Base-by-base conservation (phyloP, 2,329 filamentous ascomycete species). In the Neofusicoccum cordaticola region DNA sequence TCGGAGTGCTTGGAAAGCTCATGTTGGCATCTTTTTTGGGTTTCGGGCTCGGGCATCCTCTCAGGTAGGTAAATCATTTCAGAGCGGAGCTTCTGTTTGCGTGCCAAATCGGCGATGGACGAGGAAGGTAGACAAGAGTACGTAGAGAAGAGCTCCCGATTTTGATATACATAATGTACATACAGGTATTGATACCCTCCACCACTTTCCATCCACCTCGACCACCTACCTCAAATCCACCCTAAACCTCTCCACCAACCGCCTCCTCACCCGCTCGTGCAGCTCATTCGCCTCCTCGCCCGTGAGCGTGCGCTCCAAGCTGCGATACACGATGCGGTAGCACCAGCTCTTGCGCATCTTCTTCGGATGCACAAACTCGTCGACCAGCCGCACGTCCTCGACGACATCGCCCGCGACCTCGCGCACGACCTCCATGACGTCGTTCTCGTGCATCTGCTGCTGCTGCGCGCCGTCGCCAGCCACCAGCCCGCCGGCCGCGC, bases 361-460 rank as follows among this genome's bases (percentile, higher is more conserved):
- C 80, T 91, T 93, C 42, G 93, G 93, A 78, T 98, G 93, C 53
- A 86, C 87, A 77, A 98, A 99, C 74, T 92, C 86, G 78, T 98
- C 95, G 61, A 92, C 87, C 34, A 96, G 82, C 67, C 82, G 83
- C 58, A 98, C 94, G 75, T 97, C 92, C 79, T 99, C 95, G 41
- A 95, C 92, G 22, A 88, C 79, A 75, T 96, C 91, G 58, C 93
- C 93, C 9, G 88, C 91, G 52, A 94, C 84, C 50, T 88, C 88
- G 69, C 95, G 88, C 17, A 97, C 91, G 64, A 97, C 85, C 79
- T 98, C 95, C 94, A 98, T 98, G 60, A 98, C 83, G 77, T 99
- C 95, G 78, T 98, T 98, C 76, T 96, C 93, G 76, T 98, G 94
- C 74, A 97, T 92, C 0, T 41, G 56, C 22, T 57, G 41, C 3